Evolutionary conservation across 345 rosid species (phyloP).

Genomic region (Carallia brachiata): DNA sequence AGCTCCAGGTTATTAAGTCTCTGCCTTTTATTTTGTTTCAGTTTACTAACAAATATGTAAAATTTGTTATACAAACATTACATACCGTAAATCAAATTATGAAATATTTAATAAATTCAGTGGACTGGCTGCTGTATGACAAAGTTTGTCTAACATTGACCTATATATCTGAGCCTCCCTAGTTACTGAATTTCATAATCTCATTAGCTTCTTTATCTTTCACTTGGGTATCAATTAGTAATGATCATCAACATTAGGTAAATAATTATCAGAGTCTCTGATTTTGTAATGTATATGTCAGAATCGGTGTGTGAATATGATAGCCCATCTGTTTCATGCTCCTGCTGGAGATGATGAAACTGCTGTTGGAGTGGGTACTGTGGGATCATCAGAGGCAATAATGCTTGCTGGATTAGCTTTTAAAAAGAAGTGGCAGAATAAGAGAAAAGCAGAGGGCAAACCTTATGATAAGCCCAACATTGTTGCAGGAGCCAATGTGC

Average conservation of each 20-base stretch:
- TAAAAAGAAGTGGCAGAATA: slow-evolving; percentile 19
- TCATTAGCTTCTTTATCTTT: too few species aligned
- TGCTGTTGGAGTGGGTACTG: slow-evolving; percentile 16
- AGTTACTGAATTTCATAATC: too few species aligned
- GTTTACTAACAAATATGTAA: not conserved
- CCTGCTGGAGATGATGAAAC: slow-evolving; percentile 18
- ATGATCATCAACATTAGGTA: too few species aligned
- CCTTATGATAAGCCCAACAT: slow-evolving; percentile 18
- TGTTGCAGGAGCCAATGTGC: slow-evolving; percentile 22
- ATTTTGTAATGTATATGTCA: not conserved
- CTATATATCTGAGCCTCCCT: too few species aligned
- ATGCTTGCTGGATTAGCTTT: slow-evolving; percentile 25
- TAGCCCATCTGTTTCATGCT: slow-evolving; percentile 22
- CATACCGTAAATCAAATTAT: too few species aligned
- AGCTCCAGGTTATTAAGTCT: slow-evolving; percentile 14
- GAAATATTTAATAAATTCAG: too few species aligned
- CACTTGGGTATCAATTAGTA: too few species aligned
- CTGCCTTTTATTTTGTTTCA: not conserved
- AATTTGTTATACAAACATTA: too few species aligned
- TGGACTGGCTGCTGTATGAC: too few species aligned
- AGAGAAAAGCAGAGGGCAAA: slow-evolving; percentile 18
- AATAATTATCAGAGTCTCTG: too few species aligned
- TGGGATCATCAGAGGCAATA: slow-evolving; percentile 22
- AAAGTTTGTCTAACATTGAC: too few species aligned
- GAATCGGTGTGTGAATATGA: slow-evolving; percentile 22